Conservation (phyloP, 192 early-diverging fungal species). For the Chytriomyces hyalinus region DNA sequence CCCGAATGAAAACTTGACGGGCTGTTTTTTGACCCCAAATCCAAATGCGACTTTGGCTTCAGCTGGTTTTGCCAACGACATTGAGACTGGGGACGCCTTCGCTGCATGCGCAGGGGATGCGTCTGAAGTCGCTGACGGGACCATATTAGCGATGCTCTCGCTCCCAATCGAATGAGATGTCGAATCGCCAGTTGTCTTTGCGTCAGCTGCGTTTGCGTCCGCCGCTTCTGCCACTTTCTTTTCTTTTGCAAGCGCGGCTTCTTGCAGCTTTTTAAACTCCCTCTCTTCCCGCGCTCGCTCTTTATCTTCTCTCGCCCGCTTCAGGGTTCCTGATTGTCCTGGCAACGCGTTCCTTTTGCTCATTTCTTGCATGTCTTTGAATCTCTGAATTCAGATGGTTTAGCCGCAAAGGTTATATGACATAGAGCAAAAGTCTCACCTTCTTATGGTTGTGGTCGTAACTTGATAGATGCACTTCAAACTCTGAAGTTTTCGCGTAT, state of each 20-base stretch:
- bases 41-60: conserved; percentile 38
- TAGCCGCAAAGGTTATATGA: neutral
- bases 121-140: too few species aligned
- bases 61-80: neutral
- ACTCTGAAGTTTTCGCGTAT: conserved; percentile 75
- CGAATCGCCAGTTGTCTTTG: neutral
- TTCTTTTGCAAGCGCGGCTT: conserved; percentile 57
- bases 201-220: neutral
- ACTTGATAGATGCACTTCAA: conserved; percentile 74
- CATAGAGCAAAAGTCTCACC: conserved; percentile 39
- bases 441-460: conserved; percentile 84
- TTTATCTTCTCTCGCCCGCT: conserved; percentile 60
- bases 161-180: neutral
- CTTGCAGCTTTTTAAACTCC: conserved; percentile 68
- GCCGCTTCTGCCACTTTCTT: neutral
- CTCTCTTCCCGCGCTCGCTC: conserved; percentile 71
- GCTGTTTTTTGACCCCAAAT: conserved; percentile 34
- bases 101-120: neutral
- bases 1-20: conserved; percentile 34
- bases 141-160: too few species aligned
- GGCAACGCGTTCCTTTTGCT: conserved; percentile 38
- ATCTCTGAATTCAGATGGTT: conserved; percentile 49
- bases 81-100: conserved; percentile 8
- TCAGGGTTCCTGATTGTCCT: conserved; percentile 46
- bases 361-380: conserved; percentile 79